Evolutionary conservation across 2,329 filamentous ascomycete species (phyloP), one percentile per base, ranked within the genome.

Genomic region (Beauveria scarabaeidicola): DNA sequence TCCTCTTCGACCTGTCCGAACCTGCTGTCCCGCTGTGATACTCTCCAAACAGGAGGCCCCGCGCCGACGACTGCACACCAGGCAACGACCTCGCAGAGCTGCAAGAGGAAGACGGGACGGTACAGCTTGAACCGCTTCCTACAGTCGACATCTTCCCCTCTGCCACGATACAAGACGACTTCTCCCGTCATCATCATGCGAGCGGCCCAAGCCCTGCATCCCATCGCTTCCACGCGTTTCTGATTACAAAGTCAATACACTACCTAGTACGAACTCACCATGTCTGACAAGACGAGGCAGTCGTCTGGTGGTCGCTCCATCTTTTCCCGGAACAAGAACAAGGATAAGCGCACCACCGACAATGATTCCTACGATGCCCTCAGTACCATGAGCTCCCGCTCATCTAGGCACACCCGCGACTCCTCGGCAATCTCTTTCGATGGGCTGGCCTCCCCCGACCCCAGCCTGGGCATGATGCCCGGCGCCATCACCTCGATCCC

Each of bases 241-340:
- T 60, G 44, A 60, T 36, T 36, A 56, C 46, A 38, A 51, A 40
- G 50, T 51, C 40, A 50, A 44, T 41, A 27, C 32, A 17, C 25
- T 4, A n/a, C 29, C 23, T 27, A 44, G 44, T 46, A 60, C 23
- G 21, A 32, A 36, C 11, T 66, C 69, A 84, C 84, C 84, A 78
- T 85, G 68, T 80, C 83, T 78, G 87, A 90, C 78, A 91, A 92
- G 77, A 81, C 87, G 69, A 86, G 89, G 74, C 89, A 93, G 79
- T 91, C 89, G 65, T 91, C 90, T 59, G 76, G 77, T 67, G 81
- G 81, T 69, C 87, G 86, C 70, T 90, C 88, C 63, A 91, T 97
- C 79, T 97, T 97, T 78, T 91, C 90, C 69, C 85, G 91, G 70
- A 89, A 87, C 76, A 94, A 91, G 77, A 88, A 95, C 74, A 90